Base-by-base conservation (phyloP, 2,329 filamentous ascomycete species). In the Scedosporium minutisporum region DNA sequence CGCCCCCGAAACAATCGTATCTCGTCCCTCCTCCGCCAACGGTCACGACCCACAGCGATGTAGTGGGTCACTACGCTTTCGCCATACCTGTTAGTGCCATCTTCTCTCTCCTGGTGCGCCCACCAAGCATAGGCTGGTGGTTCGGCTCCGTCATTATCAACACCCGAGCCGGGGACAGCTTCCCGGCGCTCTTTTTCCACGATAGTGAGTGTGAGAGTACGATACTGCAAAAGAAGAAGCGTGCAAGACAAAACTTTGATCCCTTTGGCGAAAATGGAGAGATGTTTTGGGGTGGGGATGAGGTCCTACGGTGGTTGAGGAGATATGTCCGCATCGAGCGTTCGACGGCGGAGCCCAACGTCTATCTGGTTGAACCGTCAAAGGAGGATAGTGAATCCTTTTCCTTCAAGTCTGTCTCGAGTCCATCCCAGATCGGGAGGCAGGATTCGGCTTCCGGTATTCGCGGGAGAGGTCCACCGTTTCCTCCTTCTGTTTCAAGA, bases 201-300 rank as follows among this genome's bases (percentile, higher is more conserved):
- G 95, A 99, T 71, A 92, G 87, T 65, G 95, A 99, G 77, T 99
- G 95, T 70, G 90, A 96, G 75, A 96, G 90, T 61, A 99, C 95
- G 0, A 96, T 97, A 23, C 76, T 96, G 63, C 93, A 97, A 75
- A 91, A 96, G 77, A 96, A 95, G 81, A 91, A 88, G 75, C 80
- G 90, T 61, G 86, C 91, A 0, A 84, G 83, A 65, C 91, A 97
- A 68, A 90, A 80, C 53, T 97, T 99, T 69, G 92, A 97, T 69
- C 93, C 93, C 0, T 97, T 97, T 73, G 87, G 88, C 16, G 90
- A 91, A 65, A 83, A 83, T 66, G 93, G 93, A 0, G 85, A 90
- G 72, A 88, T 96, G 80, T 97, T 97, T 71, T 99, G 96, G 95
- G 96, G 95, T 63, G 95, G 95, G 4, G 95, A 99, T 72, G 93